Base-by-base conservation (phyloP, 2,329 filamentous ascomycete genomes). In the Arthrinium phaeospermum region DNA sequence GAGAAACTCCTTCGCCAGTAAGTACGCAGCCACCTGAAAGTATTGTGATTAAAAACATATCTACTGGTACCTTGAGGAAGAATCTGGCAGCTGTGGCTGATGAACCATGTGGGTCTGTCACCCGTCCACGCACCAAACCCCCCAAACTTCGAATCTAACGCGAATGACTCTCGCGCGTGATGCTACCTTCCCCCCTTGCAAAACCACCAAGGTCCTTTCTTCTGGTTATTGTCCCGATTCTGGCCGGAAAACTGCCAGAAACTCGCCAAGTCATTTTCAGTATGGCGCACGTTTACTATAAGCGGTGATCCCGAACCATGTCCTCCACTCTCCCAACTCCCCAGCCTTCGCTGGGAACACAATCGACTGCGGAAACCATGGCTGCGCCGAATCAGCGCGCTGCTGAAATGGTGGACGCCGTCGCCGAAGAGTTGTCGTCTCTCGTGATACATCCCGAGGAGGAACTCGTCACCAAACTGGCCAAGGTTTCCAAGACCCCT, bases 71-170 rank as follows among this genome's bases (percentile, higher is more conserved):
- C 27, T 13, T n/a, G 34, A 41, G 14, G 19, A 41, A n/a, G 19
- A 13, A 14, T 13, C 3, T 37, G 34, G 57, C 8, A 41, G 27
- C 7, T 34, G 57, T 64, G 57, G 34, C 19, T 64, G 34, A n/a
- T 24, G 57, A 41, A 12, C 34, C 57, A 64, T 22, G 57, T 64
- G 57, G 57, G 57, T 64, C 57, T 64, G 57, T 41, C 57, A 41
- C 19, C 57, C 57, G 30, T 64, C 57, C 34, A 64, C 57, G 30
- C 57, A 64, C 57, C 19, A 64, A 64, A 64, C 37, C 19, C 51
- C 53, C 27, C 53, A 57, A 57, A 64, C 57, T 64, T 64, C 34
- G 57, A 64, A 64, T 64, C 57, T 37, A 37, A 37, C 8, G 57
- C 16, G 57, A 64, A 64, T 64, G 57, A 64, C 57, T 64, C 34